Percentiles rank a stretch among this genome's conserved stretches.
Evolutionary conservation across 345 rosid species (phyloP).

Genomic region (Arabidopsis suecica): DNA sequence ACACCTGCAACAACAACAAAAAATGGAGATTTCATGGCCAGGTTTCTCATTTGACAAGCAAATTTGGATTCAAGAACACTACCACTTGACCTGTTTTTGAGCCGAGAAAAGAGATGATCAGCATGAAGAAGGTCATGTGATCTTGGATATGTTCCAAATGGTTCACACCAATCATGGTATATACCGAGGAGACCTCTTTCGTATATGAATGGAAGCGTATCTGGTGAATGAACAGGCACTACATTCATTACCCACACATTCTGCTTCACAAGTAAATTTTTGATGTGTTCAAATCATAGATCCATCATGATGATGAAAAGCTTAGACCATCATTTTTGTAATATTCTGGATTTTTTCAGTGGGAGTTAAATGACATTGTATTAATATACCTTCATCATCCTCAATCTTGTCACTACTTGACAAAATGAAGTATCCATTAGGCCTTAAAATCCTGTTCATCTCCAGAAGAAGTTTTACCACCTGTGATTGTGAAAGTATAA

Average conservation of each 20-base stretch:
- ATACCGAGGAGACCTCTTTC: slow-evolving; percentile 83
- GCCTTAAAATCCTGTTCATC: slow-evolving; percentile 92
- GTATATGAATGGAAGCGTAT: slow-evolving; percentile 83
- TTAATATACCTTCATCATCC: slow-evolving; percentile 74
- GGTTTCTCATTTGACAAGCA: slow-evolving; percentile 1
- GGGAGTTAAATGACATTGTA: background rate
- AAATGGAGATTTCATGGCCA: background rate
- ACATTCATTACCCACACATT: slow-evolving; percentile 95
- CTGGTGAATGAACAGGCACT: slow-evolving; percentile 85
- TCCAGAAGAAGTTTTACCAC: slow-evolving; percentile 86
- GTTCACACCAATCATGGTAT: slow-evolving; percentile 97
- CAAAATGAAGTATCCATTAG: slow-evolving; percentile 87
- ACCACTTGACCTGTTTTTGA: slow-evolving; percentile 73
- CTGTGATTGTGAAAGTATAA: slow-evolving; percentile 46
- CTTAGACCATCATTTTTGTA: background rate
- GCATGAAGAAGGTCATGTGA: slow-evolving; percentile 93
- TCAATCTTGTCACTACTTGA: slow-evolving; percentile 77
- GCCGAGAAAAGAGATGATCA: slow-evolving; percentile 94
- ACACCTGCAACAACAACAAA: slow-evolving; percentile 54
- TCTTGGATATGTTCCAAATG: slow-evolving; percentile 92
- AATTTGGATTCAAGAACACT: background rate
- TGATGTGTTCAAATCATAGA: slow-evolving; percentile 3
- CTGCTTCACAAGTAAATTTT: slow-evolving; percentile 47
- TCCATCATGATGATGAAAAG: background rate
- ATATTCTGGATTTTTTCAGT: background rate